These are phyloP conservation scores for Trypanosoma vivax DNA, from an alignment of 208 protist species.

Conservation along the genomic window DNA sequence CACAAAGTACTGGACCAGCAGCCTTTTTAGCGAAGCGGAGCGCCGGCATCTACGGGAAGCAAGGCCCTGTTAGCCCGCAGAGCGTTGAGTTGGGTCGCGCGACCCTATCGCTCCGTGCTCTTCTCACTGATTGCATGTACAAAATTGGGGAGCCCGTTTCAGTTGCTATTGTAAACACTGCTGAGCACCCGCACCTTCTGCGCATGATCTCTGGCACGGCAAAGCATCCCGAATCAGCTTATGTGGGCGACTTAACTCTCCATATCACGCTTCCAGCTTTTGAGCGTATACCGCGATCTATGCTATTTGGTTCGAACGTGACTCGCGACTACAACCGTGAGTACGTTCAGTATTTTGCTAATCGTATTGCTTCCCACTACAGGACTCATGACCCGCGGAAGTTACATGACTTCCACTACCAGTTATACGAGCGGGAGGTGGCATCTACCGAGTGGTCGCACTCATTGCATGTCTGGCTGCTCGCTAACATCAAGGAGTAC, in stretches of 20 bases:
- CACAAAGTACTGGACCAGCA: neutral
- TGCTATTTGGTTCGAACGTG: conserved; percentile 21
- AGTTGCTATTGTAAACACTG: conserved; percentile 41
- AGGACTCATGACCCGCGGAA: conserved; percentile 27
- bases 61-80: conserved; percentile 4
- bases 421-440: conserved; percentile 73
- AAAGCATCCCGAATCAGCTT: conserved; percentile 5
- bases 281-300: conserved; percentile 46
- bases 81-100: conserved; percentile 46
- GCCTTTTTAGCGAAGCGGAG: neutral
- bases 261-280: conserved; percentile 57
- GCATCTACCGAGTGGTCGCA: conserved; percentile 54
- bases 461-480: conserved; percentile 55
- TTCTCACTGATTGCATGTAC: conserved; percentile 50
- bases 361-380: conserved; percentile 52
- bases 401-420: conserved; percentile 61
- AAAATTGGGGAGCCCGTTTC: conserved; percentile 46
- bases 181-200: neutral
- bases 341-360: conserved; percentile 67
- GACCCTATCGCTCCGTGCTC: conserved; percentile 60
- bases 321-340: conserved; percentile 24
- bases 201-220: neutral
- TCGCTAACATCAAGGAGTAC: conserved; percentile 39
- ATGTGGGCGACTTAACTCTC: conserved; percentile 56
- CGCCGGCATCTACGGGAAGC: neutral